These are phyloP conservation scores for Saccharomycopsis hybrid DNA, from an alignment of 1,139 yeast genomes.

Conservation along the genomic window DNA sequence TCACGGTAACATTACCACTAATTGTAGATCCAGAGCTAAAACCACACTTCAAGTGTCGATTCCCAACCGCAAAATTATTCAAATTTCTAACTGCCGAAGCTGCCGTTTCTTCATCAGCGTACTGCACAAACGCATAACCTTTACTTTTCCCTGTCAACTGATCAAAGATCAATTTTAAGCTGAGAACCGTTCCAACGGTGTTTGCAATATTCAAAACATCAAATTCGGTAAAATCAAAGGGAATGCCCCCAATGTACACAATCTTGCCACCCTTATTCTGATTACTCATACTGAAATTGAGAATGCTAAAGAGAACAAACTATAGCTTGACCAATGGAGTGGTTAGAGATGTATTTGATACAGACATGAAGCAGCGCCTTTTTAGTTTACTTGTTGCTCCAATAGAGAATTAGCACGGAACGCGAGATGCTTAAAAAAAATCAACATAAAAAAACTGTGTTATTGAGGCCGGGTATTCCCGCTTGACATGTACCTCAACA, in stretches of 20 bases:
- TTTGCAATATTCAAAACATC: conserved; percentile 74
- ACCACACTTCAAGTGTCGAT: conserved; percentile 66
- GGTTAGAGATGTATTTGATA: conserved; percentile 42
- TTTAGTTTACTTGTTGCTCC: no score
- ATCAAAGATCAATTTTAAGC: conserved; percentile 73
- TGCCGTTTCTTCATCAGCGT: conserved; percentile 69
- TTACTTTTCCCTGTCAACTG: conserved; percentile 85
- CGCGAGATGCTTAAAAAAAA: no score
- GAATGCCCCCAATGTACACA: conserved; percentile 60
- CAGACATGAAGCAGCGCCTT: conserved; percentile 37
- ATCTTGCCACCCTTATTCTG: conserved; percentile 30
- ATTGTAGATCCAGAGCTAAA: conserved; percentile 43
- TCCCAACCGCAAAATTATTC: conserved; percentile 73
- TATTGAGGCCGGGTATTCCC: no score
- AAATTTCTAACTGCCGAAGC: conserved; percentile 86
- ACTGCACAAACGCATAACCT: conserved; percentile 86
- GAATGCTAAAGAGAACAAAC: no score
- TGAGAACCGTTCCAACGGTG: conserved; percentile 82
- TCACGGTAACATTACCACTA: conserved; percentile 15
- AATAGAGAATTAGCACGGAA: no score
- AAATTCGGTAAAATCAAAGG: conserved; percentile 80
- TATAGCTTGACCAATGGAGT: background rate
- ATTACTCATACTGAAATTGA: background rate
- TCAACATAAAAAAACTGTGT: no score
- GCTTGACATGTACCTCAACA: no score